phyloP scores from a whole-genome alignment of 345 rosid species.

The Eucalyptus regnans region DNA sequence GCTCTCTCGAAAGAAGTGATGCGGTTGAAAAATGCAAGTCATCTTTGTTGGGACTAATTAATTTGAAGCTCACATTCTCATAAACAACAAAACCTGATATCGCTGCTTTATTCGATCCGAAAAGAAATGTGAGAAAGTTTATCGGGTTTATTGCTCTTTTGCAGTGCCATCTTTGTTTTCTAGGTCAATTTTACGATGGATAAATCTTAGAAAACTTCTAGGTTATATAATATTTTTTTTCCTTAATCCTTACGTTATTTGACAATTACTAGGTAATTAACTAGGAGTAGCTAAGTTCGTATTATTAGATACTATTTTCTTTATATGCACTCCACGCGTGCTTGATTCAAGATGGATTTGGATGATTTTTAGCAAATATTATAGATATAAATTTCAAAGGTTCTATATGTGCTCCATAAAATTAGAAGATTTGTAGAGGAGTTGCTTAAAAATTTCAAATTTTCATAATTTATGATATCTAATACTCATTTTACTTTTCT shows the following conservation, averaged over 20 bases:
- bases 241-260: neutral
- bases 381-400: neutral
- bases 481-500: neutral
- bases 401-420: neutral
- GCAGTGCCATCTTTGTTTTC: neutral
- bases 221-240: neutral
- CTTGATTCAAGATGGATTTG: neutral
- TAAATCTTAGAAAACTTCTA: neutral
- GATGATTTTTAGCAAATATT: neutral
- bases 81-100: accelerated
- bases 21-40: neutral
- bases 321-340: neutral
- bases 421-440: neutral
- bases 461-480: neutral
- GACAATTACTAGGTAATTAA: neutral
- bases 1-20: neutral
- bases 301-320: neutral
- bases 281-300: neutral
- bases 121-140: neutral
- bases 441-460: neutral
- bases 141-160: neutral
- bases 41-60: neutral
- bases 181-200: neutral
- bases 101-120: neutral
- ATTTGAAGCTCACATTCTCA: neutral